Percentiles rank a stretch among this genome's conserved stretches.
Evolutionary conservation across 2,329 filamentous ascomycete species (phyloP).

Genomic region (Fusarium sp.): DNA sequence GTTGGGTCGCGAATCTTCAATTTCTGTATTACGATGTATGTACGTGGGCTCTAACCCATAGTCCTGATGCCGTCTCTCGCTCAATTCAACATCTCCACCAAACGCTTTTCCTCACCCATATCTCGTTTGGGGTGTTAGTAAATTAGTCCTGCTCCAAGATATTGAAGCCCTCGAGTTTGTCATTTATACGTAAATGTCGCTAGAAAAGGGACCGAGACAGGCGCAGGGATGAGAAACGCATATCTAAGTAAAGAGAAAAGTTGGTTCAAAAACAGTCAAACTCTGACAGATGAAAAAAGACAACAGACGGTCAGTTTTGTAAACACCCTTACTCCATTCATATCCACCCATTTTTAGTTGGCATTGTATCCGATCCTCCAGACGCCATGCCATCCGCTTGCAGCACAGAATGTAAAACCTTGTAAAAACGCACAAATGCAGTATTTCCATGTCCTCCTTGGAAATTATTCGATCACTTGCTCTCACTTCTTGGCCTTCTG

Average conservation of each 20-base stretch:
- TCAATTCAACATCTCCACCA: background rate
- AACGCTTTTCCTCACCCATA: slow-evolving; percentile 1
- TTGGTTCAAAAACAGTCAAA: background rate
- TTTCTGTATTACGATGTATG: background rate
- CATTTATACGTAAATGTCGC: background rate
- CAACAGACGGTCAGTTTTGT: background rate
- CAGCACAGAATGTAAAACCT: slow-evolving; percentile 4
- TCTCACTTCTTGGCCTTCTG: slow-evolving; percentile 13
- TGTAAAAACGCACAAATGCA: background rate
- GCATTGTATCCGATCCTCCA: slow-evolving; percentile 16
- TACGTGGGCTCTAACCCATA: background rate
- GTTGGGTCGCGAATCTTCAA: background rate
- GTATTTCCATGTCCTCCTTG: background rate
- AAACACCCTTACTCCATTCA: slow-evolving; percentile 31
- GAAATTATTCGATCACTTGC: background rate
- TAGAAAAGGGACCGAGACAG: background rate
- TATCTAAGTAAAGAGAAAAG: background rate
- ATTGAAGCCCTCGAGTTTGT: slow-evolving; percentile 13
- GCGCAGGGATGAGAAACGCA: background rate
- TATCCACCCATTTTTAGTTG: slow-evolving; percentile 25
- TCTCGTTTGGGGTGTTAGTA: background rate
- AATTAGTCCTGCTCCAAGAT: slow-evolving; percentile 1
- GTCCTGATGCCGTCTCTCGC: background rate
- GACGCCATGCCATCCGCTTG: slow-evolving; percentile 37
- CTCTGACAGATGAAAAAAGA: background rate